Evolutionary conservation across 2,329 filamentous ascomycete genomes (phyloP).

Genomic region (Arthrobotrys entomopaga): DNA sequence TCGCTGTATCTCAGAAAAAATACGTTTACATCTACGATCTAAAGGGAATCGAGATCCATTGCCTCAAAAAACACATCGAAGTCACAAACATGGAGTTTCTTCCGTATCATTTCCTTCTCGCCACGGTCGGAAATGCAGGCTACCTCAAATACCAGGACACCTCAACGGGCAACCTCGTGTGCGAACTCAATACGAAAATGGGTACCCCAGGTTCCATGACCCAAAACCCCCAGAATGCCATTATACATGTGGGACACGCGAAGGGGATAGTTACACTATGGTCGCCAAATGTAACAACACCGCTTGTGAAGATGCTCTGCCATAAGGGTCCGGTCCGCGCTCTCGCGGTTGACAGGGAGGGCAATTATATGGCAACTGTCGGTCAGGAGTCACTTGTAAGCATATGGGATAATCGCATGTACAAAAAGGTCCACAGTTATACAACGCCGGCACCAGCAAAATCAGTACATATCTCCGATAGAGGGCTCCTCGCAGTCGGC

Average conservation of each 20-base stretch:
- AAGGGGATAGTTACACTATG: slow-evolving; percentile 94
- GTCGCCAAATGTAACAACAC: slow-evolving; percentile 89
- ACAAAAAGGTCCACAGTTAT: slow-evolving; percentile 91
- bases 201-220: slow-evolving; percentile 83
- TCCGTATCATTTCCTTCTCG: slow-evolving; percentile 93
- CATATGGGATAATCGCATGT: slow-evolving; percentile 96
- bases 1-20: slow-evolving; percentile 95
- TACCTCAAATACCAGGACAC: slow-evolving; percentile 94
- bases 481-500: slow-evolving; percentile 84
- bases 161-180: slow-evolving; percentile 87
- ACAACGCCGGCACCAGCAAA: slow-evolving; percentile 83
- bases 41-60: slow-evolving; percentile 90
- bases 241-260: slow-evolving; percentile 91
- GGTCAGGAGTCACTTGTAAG: slow-evolving; percentile 91
- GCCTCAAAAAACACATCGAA: slow-evolving; percentile 87
- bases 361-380: slow-evolving; percentile 93
- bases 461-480: slow-evolving; percentile 87
- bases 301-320: slow-evolving; percentile 88
- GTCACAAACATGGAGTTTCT: slow-evolving; percentile 94
- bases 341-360: slow-evolving; percentile 85
- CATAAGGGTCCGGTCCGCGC: slow-evolving; percentile 89
- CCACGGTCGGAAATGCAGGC: slow-evolving; percentile 83
- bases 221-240: slow-evolving; percentile 91
- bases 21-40: slow-evolving; percentile 96
- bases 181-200: slow-evolving; percentile 83